Percentiles rank a stretch among this genome's conserved stretches.
phyloP scores from a whole-genome alignment of 306 rosid genomes.

The Parietaria judaica region DNA sequence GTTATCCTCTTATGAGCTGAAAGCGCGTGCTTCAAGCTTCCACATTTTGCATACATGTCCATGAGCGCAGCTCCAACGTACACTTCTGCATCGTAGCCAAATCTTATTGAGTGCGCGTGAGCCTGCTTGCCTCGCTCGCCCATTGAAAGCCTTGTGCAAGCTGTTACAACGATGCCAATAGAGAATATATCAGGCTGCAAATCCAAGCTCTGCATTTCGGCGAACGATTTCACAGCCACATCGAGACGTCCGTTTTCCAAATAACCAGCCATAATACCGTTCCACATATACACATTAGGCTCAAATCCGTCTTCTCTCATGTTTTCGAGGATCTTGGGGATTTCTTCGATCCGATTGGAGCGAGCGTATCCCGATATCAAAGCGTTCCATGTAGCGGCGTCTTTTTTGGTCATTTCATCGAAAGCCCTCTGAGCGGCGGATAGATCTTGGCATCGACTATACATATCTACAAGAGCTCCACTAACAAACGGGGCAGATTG shows the following conservation, averaged over 20 bases:
- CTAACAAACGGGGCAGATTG: slow-evolving; percentile 39
- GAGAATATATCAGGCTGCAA: slow-evolving; percentile 47
- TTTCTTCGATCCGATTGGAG: slow-evolving; percentile 20
- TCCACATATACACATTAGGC: slow-evolving; percentile 39
- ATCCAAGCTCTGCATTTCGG: slow-evolving; percentile 29
- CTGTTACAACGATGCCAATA: slow-evolving; percentile 40
- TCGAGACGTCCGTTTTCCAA: slow-evolving; percentile 32
- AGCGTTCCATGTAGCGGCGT: slow-evolving; percentile 49
- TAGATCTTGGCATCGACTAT: slow-evolving; percentile 32
- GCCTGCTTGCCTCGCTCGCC: slow-evolving; percentile 47
- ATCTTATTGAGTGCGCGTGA: slow-evolving; percentile 45
- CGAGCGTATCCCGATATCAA: slow-evolving; percentile 40
- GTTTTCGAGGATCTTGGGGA: slow-evolving; percentile 26
- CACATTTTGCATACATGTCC: slow-evolving; percentile 64
- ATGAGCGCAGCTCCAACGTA: slow-evolving; percentile 40
- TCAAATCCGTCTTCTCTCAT: slow-evolving; percentile 47
- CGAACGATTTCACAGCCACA: slow-evolving; percentile 30
- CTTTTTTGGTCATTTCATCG: slow-evolving; percentile 35
- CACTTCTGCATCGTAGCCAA: slow-evolving; percentile 26
- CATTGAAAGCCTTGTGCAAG: slow-evolving; percentile 45
- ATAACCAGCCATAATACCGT: slow-evolving; percentile 34
- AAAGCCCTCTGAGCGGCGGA: slow-evolving; percentile 41
- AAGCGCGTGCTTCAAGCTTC: slow-evolving; percentile 32
- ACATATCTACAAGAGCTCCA: slow-evolving; percentile 64
- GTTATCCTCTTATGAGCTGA: slow-evolving; percentile 36